phyloP scores from a whole-genome alignment of 805 yeast genomes.

The Kurtzmaniella fragi region DNA sequence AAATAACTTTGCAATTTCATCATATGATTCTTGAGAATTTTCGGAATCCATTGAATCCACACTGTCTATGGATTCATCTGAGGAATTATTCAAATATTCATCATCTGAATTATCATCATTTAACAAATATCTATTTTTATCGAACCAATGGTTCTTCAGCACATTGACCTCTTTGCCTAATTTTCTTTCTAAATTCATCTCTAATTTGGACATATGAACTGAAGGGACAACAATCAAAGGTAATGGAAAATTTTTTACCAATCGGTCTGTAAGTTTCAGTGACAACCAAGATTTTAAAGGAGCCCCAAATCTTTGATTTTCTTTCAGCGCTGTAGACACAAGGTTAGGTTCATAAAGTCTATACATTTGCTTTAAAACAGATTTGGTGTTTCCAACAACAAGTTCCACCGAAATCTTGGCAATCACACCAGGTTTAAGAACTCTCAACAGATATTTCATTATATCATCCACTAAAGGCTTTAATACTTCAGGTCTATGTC shows the following conservation, averaged over 20 bases:
- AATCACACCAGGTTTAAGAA: slow-evolving; percentile 41
- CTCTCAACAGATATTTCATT: slow-evolving; percentile 47
- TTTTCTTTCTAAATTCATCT: slow-evolving; percentile 35
- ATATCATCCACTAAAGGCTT: slow-evolving; percentile 42
- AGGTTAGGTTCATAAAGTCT: slow-evolving; percentile 57
- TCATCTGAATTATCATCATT: slow-evolving; percentile 10
- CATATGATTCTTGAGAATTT: slow-evolving; percentile 32
- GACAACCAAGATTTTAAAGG: slow-evolving; percentile 59
- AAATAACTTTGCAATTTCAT: slow-evolving; percentile 33
- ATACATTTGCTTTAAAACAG: slow-evolving; percentile 54
- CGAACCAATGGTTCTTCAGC: background rate
- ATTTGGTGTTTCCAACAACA: slow-evolving; percentile 53
- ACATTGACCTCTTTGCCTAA: slow-evolving; percentile 6
- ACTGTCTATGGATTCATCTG: background rate
- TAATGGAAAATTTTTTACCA: slow-evolving; percentile 58
- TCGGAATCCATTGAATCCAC: slow-evolving; percentile 18
- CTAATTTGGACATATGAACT: slow-evolving; percentile 50
- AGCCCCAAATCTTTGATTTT: slow-evolving; percentile 35
- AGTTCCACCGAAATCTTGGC: slow-evolving; percentile 56
- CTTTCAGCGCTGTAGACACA: slow-evolving; percentile 53
- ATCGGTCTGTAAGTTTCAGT: slow-evolving; percentile 57
- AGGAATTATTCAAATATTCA: slow-evolving; percentile 1
- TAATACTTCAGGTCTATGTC: slow-evolving; percentile 44
- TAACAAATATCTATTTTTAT: background rate
- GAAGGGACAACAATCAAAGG: slow-evolving; percentile 70